phyloP scores from a whole-genome alignment of 2,329 filamentous ascomycete species.

The Aureobasidium melanogenum region DNA sequence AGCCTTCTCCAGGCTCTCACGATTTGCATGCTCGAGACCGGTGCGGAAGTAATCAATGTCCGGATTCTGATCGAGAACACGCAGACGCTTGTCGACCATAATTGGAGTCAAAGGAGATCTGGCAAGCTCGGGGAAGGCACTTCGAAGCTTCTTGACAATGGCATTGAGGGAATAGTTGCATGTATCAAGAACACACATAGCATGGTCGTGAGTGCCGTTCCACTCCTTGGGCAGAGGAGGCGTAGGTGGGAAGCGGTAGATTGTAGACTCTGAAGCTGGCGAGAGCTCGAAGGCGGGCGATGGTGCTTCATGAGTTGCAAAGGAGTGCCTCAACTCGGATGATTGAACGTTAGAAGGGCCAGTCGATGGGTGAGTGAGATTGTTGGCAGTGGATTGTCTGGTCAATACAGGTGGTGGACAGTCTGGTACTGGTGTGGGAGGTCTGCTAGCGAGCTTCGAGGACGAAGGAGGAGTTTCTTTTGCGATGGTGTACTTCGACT shows the following conservation, averaged over 20 bases:
- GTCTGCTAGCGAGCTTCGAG: conserved; percentile 1
- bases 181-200: conserved; percentile 28
- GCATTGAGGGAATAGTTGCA: conserved; percentile 19
- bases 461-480: conserved; percentile 8
- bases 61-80: conserved; percentile 26
- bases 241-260: conserved; percentile 8
- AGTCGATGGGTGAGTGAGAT: not conserved
- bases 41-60: conserved; percentile 25
- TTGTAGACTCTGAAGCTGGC: not conserved
- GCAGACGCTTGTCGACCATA: conserved; percentile 28
- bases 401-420: not conserved
- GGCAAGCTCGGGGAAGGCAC: conserved; percentile 22
- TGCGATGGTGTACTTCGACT: not conserved
- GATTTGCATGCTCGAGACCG: conserved; percentile 11
- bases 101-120: conserved; percentile 20
- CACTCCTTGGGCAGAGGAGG: conserved; percentile 24
- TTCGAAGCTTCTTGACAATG: conserved; percentile 24
- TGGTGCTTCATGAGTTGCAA: not conserved
- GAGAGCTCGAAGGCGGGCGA: not conserved
- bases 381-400: not conserved
- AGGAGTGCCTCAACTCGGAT: not conserved
- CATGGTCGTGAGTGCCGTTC: conserved; percentile 24
- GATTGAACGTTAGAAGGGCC: not conserved
- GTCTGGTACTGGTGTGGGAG: conserved; percentile 3
- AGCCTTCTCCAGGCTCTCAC: not conserved